phyloP scores from a whole-genome alignment of 2,329 filamentous ascomycete genomes.

The Aspergillus sp. region DNA sequence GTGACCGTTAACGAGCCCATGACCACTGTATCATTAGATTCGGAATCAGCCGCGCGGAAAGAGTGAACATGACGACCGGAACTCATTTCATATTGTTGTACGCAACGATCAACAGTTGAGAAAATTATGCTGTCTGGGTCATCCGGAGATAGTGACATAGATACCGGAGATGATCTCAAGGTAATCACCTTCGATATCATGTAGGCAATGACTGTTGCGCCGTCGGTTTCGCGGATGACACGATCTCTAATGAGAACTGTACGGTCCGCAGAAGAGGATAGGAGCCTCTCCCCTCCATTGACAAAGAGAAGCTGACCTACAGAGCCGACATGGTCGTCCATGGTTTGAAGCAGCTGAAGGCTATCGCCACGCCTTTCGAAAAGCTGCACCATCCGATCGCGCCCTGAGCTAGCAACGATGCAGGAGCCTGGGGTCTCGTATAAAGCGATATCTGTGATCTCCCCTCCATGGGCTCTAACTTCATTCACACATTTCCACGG shows the following conservation, averaged over 20 bases:
- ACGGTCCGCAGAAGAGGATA: slow-evolving; percentile 87
- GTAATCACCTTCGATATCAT: slow-evolving; percentile 74
- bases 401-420: slow-evolving; percentile 77
- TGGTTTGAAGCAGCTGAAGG: slow-evolving; percentile 82
- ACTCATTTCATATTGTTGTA: slow-evolving; percentile 60
- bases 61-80: slow-evolving; percentile 68
- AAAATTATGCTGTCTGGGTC: slow-evolving; percentile 56
- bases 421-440: slow-evolving; percentile 61
- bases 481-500: slow-evolving; percentile 65
- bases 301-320: slow-evolving; percentile 77
- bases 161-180: slow-evolving; percentile 81
- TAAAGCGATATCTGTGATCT: slow-evolving; percentile 79
- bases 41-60: slow-evolving; percentile 82
- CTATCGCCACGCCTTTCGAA: slow-evolving; percentile 62
- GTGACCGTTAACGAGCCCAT: slow-evolving; percentile 71
- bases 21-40: slow-evolving; percentile 76
- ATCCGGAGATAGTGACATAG: slow-evolving; percentile 71
- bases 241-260: slow-evolving; percentile 81
- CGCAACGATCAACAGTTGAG: slow-evolving; percentile 62
- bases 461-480: slow-evolving; percentile 80
- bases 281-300: slow-evolving; percentile 66
- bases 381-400: slow-evolving; percentile 92
- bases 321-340: slow-evolving; percentile 86
- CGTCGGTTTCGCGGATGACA: slow-evolving; percentile 61
- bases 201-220: slow-evolving; percentile 66